Conservation (phyloP, 2,329 filamentous ascomycete species). For the Stachybotrys elegans region DNA sequence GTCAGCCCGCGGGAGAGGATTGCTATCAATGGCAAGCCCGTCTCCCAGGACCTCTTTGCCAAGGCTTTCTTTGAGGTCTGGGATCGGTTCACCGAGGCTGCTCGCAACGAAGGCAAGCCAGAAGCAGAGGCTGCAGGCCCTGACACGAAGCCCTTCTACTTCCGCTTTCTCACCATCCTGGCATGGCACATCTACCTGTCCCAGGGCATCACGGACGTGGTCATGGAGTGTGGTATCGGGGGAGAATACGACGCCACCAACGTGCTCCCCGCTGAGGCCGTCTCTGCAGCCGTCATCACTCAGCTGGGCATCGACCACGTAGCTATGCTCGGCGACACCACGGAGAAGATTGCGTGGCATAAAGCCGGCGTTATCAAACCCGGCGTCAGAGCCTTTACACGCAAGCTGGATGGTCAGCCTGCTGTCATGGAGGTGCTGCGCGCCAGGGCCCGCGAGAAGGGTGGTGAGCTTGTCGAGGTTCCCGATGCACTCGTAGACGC, state of each 20-base stretch:
- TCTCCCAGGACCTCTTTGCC: constrained; percentile 65
- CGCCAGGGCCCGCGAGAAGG: constrained; percentile 54
- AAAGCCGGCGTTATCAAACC: constrained; percentile 83
- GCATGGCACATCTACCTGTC: constrained; percentile 77
- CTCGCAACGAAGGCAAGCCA: constrained; percentile 23
- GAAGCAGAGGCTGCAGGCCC: constrained; percentile 46
- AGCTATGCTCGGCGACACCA: constrained; percentile 70
- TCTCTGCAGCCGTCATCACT: constrained; percentile 69
- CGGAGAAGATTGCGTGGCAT: constrained; percentile 83
- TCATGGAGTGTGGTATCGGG: constrained; percentile 91
- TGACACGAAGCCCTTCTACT: constrained; percentile 78
- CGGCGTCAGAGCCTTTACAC: constrained; percentile 37
- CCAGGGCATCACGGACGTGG: constrained; percentile 70
- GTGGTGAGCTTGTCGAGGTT: constrained; percentile 36
- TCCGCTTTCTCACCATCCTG: constrained; percentile 84
- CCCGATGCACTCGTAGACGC: constrained; percentile 28
- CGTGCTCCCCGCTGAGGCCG: constrained; percentile 58
- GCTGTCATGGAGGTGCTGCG: constrained; percentile 49
- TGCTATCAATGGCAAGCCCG: constrained; percentile 66
- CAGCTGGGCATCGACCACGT: constrained; percentile 84
- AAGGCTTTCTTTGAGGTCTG: constrained; percentile 80
- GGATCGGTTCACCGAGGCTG: constrained; percentile 51
- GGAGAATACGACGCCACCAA: constrained; percentile 94
- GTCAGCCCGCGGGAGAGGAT: constrained; percentile 82
- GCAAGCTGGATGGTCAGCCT: constrained; percentile 20